Conservation (phyloP, 805 yeast species). For the Limtongia smithiae region DNA sequence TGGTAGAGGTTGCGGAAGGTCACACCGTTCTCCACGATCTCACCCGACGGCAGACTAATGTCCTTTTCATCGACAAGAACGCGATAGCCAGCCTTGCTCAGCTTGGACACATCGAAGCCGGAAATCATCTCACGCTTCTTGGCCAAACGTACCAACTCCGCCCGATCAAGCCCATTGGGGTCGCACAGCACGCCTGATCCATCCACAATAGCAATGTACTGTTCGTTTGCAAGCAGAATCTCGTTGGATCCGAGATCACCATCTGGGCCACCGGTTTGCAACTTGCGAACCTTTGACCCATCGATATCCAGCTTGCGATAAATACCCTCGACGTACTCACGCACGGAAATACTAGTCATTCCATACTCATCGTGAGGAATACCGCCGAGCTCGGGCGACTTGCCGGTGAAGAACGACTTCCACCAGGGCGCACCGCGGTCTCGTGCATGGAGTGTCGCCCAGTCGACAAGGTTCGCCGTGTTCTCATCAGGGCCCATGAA, state of each 20-base stretch:
- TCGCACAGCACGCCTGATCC: conserved; percentile 95
- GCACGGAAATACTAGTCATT: conserved; percentile 92
- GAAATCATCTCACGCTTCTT: conserved; percentile 69
- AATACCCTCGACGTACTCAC: conserved; percentile 84
- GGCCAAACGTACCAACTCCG: conserved; percentile 77
- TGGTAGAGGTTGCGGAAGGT: conserved; percentile 90
- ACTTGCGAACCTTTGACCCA: conserved; percentile 60
- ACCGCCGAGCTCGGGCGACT: conserved; percentile 87
- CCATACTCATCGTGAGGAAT: conserved; percentile 98
- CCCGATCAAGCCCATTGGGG: conserved; percentile 80
- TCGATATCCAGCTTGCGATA: conserved; percentile 70
- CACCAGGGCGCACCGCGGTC: conserved; percentile 94
- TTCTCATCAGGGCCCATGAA: conserved; percentile 99
- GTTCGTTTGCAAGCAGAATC: conserved; percentile 80
- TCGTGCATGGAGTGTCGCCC: conserved; percentile 96
- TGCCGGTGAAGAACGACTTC: conserved; percentile 98
- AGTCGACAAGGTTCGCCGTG: conserved; percentile 90
- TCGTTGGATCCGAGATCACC: conserved; percentile 98
- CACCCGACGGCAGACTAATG: conserved; percentile 71
- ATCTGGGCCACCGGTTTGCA: conserved; percentile 99
- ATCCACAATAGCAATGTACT: conserved; percentile 83
- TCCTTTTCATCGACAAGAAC: conserved; percentile 84
- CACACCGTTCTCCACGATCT: conserved; percentile 73
- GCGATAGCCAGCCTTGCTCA: conserved; percentile 72
- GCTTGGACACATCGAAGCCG: conserved; percentile 59